These are phyloP conservation scores for Pterocarpus macrocarpus DNA, from an alignment of 306 rosid genomes.

Conservation along the genomic window DNA sequence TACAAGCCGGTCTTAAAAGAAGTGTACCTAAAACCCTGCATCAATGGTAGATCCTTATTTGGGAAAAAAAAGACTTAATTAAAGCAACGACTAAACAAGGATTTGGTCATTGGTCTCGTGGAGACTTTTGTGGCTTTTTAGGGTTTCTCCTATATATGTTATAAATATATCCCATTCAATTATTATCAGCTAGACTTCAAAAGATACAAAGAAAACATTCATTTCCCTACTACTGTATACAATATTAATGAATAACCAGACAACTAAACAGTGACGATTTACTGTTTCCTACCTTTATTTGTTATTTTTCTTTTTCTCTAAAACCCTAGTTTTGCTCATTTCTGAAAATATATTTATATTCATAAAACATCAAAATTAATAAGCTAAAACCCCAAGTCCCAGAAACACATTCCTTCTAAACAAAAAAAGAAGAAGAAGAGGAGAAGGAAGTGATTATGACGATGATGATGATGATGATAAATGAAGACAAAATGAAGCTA, in stretches of 20 bases:
- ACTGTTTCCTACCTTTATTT: conserved; percentile 16
- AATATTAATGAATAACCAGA: conserved; percentile 1
- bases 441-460: neutral
- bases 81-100: conserved; percentile 48
- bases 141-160: conserved; percentile 38
- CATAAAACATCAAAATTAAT: neutral
- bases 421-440: neutral
- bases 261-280: conserved; percentile 14
- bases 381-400: neutral
- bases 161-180: neutral
- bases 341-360: neutral
- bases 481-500: neutral
- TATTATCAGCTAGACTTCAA: conserved; percentile 11
- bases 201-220: neutral
- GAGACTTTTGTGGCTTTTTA: conserved; percentile 50
- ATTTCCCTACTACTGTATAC: neutral
- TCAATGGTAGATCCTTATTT: conserved; percentile 3
- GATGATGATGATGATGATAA: neutral
- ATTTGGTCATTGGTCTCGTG: conserved; percentile 43
- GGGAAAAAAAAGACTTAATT: conserved; percentile 13
- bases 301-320: neutral
- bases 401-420: neutral
- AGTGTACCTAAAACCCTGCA: conserved; percentile 15
- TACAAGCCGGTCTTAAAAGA: conserved; percentile 36
- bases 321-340: conserved; percentile 43